Base-by-base conservation (phyloP, 2,329 filamentous ascomycete genomes). In the Huntiella decipiens region DNA sequence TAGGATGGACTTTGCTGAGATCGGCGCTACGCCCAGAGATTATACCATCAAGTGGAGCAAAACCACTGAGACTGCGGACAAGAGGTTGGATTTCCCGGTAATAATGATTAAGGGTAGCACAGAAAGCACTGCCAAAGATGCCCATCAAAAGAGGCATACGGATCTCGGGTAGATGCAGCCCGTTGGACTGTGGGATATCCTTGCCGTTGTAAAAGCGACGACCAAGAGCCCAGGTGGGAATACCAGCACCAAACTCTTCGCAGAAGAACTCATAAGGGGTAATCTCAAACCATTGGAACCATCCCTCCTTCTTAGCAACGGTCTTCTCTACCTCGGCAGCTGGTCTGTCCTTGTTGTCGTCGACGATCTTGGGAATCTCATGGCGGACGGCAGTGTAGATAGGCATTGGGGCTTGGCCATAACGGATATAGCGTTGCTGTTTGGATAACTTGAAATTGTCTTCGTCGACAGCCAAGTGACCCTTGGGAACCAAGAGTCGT, bases 271-370 rank as follows among this genome's bases (percentile, higher is more conserved):
- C 88, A 56, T 92, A 95, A 0, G 88, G 88, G 0, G 85, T 92
- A 55, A 88, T 81, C 56, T 98, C 91, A 54, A 91, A 95, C 88
- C 91, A 96, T 55, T 98, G 88, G 55, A 96, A 98, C 83, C 87
- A 96, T 2, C 85, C 71, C 56, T 92, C 81, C 50, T 70, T 68
- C 55, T 51, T 48, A 8, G 71, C 65, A 43, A 64, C 59, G 52
- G 67, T 64, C 53, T 75, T 72, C 0, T 64, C 67, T 15, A 63
- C 60, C 49, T 77, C 68, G 1, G 66, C 50, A 11, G 47, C 41
- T 33, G 47, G 38, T 6, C 43, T 43, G 16, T 51, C 19, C 31
- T 28, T 33, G 51, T 56, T 45, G 53, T 56, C 4, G 54, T 56
- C 51, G 60, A 62, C 33, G 61, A 61, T 54, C 1, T 61, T 56